Evolutionary conservation across 768 basidiomycete genomes (phyloP).

Genomic region (Tulasnella sp.): DNA sequence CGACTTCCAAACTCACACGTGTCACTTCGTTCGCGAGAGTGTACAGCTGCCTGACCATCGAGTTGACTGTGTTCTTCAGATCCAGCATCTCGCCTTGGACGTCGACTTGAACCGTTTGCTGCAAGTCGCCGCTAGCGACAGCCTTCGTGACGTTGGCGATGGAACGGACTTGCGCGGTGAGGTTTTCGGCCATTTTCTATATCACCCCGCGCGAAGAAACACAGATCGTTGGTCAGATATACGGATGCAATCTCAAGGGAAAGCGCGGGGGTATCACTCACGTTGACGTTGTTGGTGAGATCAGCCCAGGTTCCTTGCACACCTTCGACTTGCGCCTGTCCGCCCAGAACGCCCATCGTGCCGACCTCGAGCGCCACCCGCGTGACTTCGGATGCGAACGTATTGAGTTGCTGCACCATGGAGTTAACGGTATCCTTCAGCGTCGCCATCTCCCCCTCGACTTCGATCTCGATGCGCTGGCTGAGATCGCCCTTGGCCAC

Average conservation of each 20-base stretch:
- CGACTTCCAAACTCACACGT: slow-evolving; percentile 34
- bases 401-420: slow-evolving; percentile 33
- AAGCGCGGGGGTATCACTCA: background rate
- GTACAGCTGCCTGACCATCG: slow-evolving; percentile 17
- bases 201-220: background rate
- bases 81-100: slow-evolving; percentile 35
- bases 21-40: slow-evolving; percentile 18
- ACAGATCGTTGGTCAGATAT: background rate
- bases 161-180: slow-evolving; percentile 84
- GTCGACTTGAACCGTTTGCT: slow-evolving; percentile 49
- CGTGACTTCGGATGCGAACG: slow-evolving; percentile 33
- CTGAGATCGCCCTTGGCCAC: slow-evolving; percentile 33
- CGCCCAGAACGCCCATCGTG: slow-evolving; percentile 30
- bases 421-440: slow-evolving; percentile 34
- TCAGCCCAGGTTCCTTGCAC: slow-evolving; percentile 37
- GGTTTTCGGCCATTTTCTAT: slow-evolving; percentile 55
- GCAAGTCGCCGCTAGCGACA: slow-evolving; percentile 85
- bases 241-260: background rate
- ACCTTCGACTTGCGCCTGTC: slow-evolving; percentile 33
- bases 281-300: slow-evolving; percentile 33
- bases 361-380: slow-evolving; percentile 30
- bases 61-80: slow-evolving; percentile 30
- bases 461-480: slow-evolving; percentile 34
- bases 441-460: slow-evolving; percentile 35
- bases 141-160: slow-evolving; percentile 93